Evolutionary conservation across 108 stramenopile species (phyloP).

Genomic region (Nitzschia putrida): DNA sequence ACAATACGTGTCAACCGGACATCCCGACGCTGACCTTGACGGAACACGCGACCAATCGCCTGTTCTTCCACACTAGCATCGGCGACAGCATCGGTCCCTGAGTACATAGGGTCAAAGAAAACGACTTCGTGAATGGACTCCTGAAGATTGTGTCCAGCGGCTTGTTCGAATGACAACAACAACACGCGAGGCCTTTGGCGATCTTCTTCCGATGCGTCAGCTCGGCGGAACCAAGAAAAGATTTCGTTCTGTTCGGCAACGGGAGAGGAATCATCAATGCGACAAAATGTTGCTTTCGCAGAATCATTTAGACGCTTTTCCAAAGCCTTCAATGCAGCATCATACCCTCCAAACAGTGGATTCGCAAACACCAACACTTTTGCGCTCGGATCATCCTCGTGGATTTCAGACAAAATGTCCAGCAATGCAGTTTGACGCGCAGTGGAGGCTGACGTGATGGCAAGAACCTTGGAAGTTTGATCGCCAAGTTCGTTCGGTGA

Average conservation of each 20-base stretch:
- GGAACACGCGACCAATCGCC: constrained; percentile 70
- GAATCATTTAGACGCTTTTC: constrained; percentile 9
- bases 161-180: constrained; percentile 66
- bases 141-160: constrained; percentile 77
- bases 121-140: constrained; percentile 71
- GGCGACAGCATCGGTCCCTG: constrained; percentile 56
- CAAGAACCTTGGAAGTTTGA: constrained; percentile 55
- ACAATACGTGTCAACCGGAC: constrained; percentile 63
- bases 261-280: constrained; percentile 42
- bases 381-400: constrained; percentile 47
- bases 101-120: constrained; percentile 66
- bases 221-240: constrained; percentile 67
- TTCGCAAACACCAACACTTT: constrained; percentile 81
- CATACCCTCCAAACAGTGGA: constrained; percentile 49
- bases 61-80: constrained; percentile 77
- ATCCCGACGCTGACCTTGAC: constrained; percentile 59
- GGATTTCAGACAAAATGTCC: constrained; percentile 52
- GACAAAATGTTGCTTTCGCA: constrained; percentile 38
- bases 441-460: constrained; percentile 49
- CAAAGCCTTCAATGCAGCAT: constrained; percentile 43
- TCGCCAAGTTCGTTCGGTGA: constrained; percentile 61
- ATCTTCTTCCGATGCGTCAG: constrained; percentile 71
- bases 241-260: constrained; percentile 65
- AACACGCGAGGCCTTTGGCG: constrained; percentile 62
- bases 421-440: constrained; percentile 41